Evolutionary conservation across 768 basidiomycete genomes (phyloP).

Genomic region (Termitomyces sp.): DNA sequence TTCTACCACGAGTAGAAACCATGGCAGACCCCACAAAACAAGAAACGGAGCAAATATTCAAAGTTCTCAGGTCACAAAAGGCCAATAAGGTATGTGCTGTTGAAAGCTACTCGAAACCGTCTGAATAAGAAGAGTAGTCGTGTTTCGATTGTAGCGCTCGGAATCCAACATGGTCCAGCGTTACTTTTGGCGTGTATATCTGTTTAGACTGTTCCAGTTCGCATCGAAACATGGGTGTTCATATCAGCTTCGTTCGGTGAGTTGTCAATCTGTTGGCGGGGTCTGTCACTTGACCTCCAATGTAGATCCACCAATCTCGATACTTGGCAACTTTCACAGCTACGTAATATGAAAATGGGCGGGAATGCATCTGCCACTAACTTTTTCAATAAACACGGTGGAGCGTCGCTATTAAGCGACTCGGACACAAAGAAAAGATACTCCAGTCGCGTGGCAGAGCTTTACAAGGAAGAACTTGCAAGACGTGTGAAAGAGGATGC

Average conservation of each 20-base stretch:
- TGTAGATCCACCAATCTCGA: slow-evolving; percentile 96
- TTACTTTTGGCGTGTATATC: slow-evolving; percentile 95
- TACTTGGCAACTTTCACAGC: slow-evolving; percentile 84
- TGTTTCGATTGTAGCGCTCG: slow-evolving; percentile 96
- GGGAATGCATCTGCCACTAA: slow-evolving; percentile 85
- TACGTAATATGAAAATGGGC: slow-evolving; percentile 94
- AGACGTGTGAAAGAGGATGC: slow-evolving; percentile 75
- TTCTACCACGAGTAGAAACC: slow-evolving; percentile 13
- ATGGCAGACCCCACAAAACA: slow-evolving; percentile 81
- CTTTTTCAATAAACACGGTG: slow-evolving; percentile 88
- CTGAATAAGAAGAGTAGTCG: slow-evolving; percentile 20
- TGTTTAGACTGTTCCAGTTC: slow-evolving; percentile 95
- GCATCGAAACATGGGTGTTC: slow-evolving; percentile 96
- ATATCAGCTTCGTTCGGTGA: slow-evolving; percentile 94
- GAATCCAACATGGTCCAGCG: slow-evolving; percentile 97
- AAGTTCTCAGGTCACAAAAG: slow-evolving; percentile 75
- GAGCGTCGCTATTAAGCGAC: slow-evolving; percentile 59
- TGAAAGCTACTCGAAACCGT: neutral
- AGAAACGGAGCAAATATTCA: slow-evolving; percentile 85
- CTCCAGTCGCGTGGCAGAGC: slow-evolving; percentile 70
- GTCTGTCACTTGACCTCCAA: slow-evolving; percentile 7
- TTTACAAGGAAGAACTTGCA: slow-evolving; percentile 91
- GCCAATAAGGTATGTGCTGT: slow-evolving; percentile 66
- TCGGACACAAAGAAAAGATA: slow-evolving; percentile 88
- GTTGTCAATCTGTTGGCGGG: slow-evolving; percentile 17